A percentile compares a stretch with the other conserved stretches of the same genome.
Evolutionary conservation across 805 yeast species (phyloP).

Genomic region (Wickerhamiella brachini): DNA sequence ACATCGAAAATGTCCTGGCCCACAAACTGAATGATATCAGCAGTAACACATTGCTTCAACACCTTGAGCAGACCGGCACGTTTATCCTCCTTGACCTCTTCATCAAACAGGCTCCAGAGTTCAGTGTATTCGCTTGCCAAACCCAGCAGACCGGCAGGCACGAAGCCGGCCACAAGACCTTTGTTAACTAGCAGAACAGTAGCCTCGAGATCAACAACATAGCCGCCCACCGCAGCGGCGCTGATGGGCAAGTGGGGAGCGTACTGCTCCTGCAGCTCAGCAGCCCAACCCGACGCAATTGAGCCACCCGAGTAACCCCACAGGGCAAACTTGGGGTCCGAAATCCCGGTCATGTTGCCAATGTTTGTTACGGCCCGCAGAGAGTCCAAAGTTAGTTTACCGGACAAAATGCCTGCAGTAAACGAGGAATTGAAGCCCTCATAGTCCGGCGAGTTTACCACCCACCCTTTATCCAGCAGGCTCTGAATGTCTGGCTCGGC

Average conservation of each 20-base stretch:
- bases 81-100: slow-evolving; percentile 4
- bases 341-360: slow-evolving; percentile 9
- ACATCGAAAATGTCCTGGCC: slow-evolving; percentile 12
- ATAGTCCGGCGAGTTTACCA: slow-evolving; percentile 18
- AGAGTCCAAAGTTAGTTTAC: slow-evolving; percentile 17
- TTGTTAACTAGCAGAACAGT: slow-evolving; percentile 11
- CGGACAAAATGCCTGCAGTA: slow-evolving; percentile 18
- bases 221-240: slow-evolving; percentile 7
- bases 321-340: slow-evolving; percentile 4
- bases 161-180: slow-evolving; percentile 14
- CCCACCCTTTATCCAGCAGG: slow-evolving; percentile 6
- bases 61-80: slow-evolving; percentile 2
- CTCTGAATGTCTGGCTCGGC: slow-evolving; percentile 1
- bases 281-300: slow-evolving; percentile 16
- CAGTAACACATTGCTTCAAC: slow-evolving; percentile 9
- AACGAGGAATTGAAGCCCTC: slow-evolving; percentile 22
- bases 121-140: slow-evolving; percentile 15
- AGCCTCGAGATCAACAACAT: slow-evolving; percentile 8
- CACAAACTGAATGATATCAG: slow-evolving; percentile 8
- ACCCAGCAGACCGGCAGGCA: slow-evolving; percentile 17
- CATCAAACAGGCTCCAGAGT: slow-evolving; percentile 4
- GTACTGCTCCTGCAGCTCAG: slow-evolving; percentile 17
- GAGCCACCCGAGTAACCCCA: slow-evolving; percentile 14
- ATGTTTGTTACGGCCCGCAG: slow-evolving; percentile 13
- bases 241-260: slow-evolving; percentile 15